Percentiles rank a stretch among this genome's conserved stretches.
Conservation (phyloP, 345 rosid species). For the Pistacia atlantica region DNA sequence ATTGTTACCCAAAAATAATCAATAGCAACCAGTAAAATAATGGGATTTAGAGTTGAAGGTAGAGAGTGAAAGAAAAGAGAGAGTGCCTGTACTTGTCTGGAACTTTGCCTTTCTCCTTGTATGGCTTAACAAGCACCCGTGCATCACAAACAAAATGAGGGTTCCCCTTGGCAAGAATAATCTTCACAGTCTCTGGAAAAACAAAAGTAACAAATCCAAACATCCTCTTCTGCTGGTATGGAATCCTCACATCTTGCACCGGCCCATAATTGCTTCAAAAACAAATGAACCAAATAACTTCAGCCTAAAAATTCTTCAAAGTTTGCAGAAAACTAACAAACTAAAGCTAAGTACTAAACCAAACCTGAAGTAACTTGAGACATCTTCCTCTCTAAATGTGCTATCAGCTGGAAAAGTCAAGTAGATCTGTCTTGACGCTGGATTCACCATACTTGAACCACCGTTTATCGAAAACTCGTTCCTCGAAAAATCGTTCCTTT, state of each 20-base stretch:
- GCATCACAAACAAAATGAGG: slow-evolving; percentile 96
- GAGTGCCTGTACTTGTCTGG: slow-evolving; percentile 81
- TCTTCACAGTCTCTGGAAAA: slow-evolving; percentile 89
- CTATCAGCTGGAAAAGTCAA: slow-evolving; percentile 97
- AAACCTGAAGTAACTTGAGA: slow-evolving; percentile 86
- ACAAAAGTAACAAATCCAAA: slow-evolving; percentile 91
- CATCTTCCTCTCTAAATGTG: slow-evolving; percentile 91
- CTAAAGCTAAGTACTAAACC: background rate
- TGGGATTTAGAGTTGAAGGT: background rate
- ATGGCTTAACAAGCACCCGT: slow-evolving; percentile 89
- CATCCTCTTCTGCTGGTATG: slow-evolving; percentile 96
- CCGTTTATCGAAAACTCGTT: slow-evolving; percentile 9
- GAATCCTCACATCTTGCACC: slow-evolving; percentile 97
- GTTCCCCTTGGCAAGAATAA: slow-evolving; percentile 85
- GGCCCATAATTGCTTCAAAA: slow-evolving; percentile 73
- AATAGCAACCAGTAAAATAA: background rate
- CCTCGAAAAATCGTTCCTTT: slow-evolving; percentile 58
- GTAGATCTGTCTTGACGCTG: slow-evolving; percentile 95
- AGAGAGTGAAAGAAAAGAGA: slow-evolving; percentile 8
- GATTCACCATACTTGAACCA: slow-evolving; percentile 54
- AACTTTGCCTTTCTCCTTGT: slow-evolving; percentile 96
- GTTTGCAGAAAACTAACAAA: background rate
- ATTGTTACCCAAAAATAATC: too few relatives aligned
- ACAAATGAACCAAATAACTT: background rate
- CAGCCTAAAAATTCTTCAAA: background rate